phyloP scores from a whole-genome alignment of 129 eudicot genomes.

The Lactuca sativa region DNA sequence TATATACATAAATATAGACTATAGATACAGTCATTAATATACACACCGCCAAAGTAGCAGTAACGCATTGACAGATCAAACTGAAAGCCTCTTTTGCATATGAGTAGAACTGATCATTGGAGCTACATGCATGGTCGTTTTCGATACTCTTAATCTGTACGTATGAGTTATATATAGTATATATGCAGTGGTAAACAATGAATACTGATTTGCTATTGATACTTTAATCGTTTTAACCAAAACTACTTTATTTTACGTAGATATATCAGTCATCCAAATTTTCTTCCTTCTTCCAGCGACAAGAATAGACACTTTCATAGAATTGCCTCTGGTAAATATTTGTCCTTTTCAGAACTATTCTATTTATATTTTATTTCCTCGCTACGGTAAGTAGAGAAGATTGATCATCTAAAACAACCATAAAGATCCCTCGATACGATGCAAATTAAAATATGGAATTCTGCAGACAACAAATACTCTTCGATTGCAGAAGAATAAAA shows the following conservation, averaged over 20 bases:
- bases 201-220: slow-evolving; percentile 19
- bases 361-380: slow-evolving; percentile 4
- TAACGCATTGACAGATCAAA: slow-evolving; percentile 21
- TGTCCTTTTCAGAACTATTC: not conserved
- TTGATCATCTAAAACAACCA: not conserved
- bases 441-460: not conserved
- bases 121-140: slow-evolving; percentile 30
- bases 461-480: not conserved
- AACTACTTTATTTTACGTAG: slow-evolving; percentile 27
- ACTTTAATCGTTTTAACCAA: slow-evolving; percentile 5
- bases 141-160: slow-evolving; percentile 20
- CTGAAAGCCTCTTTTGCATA: slow-evolving; percentile 35
- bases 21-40: slow-evolving; percentile 27
- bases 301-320: slow-evolving; percentile 19
- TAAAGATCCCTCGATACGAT: slow-evolving; percentile 1
- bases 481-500: not conserved
- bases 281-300: slow-evolving; percentile 26
- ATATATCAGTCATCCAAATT: slow-evolving; percentile 21
- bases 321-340: slow-evolving; percentile 1
- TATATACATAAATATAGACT: not conserved
- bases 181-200: slow-evolving; percentile 6
- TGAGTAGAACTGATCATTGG: slow-evolving; percentile 33
- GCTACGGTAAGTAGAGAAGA: not conserved
- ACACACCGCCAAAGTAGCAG: slow-evolving; percentile 43
- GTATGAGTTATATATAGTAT: slow-evolving; percentile 26